Conservation (phyloP, 495 filamentous ascomycete genomes). For the Penicillium dipodomyicola region DNA sequence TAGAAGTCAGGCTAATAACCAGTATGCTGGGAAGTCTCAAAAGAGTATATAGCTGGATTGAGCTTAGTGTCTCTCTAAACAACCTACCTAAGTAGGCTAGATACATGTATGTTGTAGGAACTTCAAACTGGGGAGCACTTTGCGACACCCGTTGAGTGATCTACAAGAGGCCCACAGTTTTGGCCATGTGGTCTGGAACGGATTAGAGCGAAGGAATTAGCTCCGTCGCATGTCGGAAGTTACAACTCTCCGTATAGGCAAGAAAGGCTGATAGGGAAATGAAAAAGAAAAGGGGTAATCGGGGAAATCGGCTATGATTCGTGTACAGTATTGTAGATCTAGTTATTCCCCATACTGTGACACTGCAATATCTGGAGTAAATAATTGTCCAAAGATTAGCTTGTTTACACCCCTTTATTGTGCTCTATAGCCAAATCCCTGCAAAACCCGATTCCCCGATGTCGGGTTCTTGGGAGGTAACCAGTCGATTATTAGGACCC, state of each 20-base stretch:
- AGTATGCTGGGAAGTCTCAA: no score
- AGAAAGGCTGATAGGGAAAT: not conserved
- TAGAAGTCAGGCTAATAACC: not conserved
- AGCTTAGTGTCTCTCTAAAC: not conserved
- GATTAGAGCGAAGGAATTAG: not conserved
- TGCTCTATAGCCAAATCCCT: not conserved
- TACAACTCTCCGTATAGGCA: not conserved
- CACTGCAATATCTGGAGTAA: not conserved
- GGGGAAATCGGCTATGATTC: not conserved
- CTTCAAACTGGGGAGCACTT: not conserved
- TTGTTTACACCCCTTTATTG: not conserved
- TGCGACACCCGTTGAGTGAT: constrained; percentile 1
- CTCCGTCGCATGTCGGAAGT: constrained; percentile 1
- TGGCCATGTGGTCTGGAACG: constrained; percentile 2
- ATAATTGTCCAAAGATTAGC: not conserved
- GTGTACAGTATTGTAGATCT: constrained; percentile 2
- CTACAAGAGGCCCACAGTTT: not conserved
- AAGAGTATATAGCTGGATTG: not conserved
- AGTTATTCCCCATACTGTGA: not conserved
- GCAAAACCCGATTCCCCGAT: not conserved
- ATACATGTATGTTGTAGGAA: no score
- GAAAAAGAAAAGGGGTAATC: constrained; percentile 2
- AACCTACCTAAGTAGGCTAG: not conserved
- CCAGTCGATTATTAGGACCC: not conserved
- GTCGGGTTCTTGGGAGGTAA: not conserved